These are phyloP conservation scores for Candida boidinii DNA, from an alignment of 805 yeast genomes.

Conservation along the genomic window DNA sequence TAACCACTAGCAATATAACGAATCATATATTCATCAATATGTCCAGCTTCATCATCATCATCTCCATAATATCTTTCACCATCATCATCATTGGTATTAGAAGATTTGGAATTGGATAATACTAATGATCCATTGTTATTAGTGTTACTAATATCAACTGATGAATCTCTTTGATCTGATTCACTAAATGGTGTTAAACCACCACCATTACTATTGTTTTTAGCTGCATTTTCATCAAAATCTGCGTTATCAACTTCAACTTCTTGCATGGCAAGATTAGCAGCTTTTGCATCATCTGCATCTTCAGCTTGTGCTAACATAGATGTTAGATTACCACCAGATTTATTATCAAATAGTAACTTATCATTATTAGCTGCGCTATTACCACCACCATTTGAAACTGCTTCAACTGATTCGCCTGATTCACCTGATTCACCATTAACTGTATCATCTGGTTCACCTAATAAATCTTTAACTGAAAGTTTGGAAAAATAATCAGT, in stretches of 20 bases:
- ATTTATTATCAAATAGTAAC: constrained; percentile 11
- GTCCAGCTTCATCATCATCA: constrained; percentile 58
- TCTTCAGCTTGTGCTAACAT: constrained; percentile 90
- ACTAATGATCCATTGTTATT: too few species aligned
- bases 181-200: too few species aligned
- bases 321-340: constrained; percentile 23
- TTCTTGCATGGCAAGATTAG: constrained; percentile 80
- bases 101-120: too few species aligned
- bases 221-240: constrained; percentile 48
- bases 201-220: too few species aligned
- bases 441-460: constrained; percentile 37
- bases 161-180: too few species aligned
- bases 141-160: too few species aligned
- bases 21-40: constrained; percentile 95
- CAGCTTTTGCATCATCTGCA: constrained; percentile 85
- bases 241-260: constrained; percentile 80
- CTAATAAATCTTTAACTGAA: constrained; percentile 78
- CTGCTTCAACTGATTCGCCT: too few species aligned
- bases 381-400: constrained; percentile 47
- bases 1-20: constrained; percentile 79
- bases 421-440: constrained; percentile 12
- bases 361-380: constrained; percentile 14
- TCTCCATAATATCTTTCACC: constrained; percentile 1
- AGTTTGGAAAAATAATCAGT: constrained; percentile 90
- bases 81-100: constrained; percentile 18